Evolutionary conservation across 2,329 filamentous ascomycete genomes (phyloP).

Genomic region (Diaporthe helianthi): DNA sequence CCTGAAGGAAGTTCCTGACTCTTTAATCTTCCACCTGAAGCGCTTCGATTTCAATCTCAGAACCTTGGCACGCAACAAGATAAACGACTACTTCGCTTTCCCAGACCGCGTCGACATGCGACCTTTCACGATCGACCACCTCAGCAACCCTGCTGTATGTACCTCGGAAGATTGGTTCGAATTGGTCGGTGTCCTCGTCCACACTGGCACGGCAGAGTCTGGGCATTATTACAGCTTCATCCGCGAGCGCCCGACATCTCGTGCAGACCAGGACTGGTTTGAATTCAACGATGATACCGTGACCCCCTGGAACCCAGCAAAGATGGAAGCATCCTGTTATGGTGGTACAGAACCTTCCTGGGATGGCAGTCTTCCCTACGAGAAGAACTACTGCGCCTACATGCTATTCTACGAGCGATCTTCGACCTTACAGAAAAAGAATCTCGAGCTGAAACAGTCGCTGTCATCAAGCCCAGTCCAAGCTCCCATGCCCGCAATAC

Average conservation of each 20-base stretch:
- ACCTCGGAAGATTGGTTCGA: slow-evolving; percentile 80
- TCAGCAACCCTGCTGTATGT: slow-evolving; percentile 67
- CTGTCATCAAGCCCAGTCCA: slow-evolving; percentile 50
- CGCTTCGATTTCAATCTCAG: slow-evolving; percentile 82
- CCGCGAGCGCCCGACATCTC: slow-evolving; percentile 72
- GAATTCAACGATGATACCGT: slow-evolving; percentile 96
- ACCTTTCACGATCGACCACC: slow-evolving; percentile 86
- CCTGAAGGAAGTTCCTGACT: slow-evolving; percentile 89
- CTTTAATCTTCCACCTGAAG: slow-evolving; percentile 94
- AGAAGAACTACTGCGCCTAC: slow-evolving; percentile 87
- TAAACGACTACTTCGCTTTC: slow-evolving; percentile 94
- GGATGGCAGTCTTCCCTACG: slow-evolving; percentile 57
- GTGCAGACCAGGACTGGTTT: slow-evolving; percentile 69
- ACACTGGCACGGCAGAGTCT: slow-evolving; percentile 89
- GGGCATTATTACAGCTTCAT: slow-evolving; percentile 98
- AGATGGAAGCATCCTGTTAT: slow-evolving; percentile 80
- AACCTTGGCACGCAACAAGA: slow-evolving; percentile 84
- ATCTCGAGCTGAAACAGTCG: slow-evolving; percentile 51
- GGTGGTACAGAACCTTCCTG: slow-evolving; percentile 68
- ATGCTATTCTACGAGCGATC: slow-evolving; percentile 97
- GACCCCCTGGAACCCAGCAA: slow-evolving; percentile 73
- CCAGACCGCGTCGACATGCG: slow-evolving; percentile 84
- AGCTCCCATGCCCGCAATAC: slow-evolving; percentile 51
- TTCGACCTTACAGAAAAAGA: slow-evolving; percentile 65
- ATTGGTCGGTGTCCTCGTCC: slow-evolving; percentile 92